phyloP scores from a whole-genome alignment of 1,139 yeast species.

The Lipomyces yarrowii region DNA sequence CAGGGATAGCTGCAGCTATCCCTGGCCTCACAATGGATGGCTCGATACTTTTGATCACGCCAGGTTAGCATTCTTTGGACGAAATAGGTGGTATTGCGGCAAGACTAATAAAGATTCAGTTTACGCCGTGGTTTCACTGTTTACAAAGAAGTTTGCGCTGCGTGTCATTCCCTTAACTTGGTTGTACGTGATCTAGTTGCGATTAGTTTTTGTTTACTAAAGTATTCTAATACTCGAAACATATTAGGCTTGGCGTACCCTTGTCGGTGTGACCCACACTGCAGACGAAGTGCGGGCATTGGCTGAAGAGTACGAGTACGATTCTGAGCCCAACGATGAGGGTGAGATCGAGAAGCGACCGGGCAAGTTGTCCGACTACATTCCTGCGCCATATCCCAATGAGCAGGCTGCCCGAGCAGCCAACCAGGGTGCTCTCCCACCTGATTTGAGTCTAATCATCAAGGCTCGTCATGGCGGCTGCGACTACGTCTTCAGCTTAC shows the following conservation, averaged over 20 bases:
- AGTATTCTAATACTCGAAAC: neutral
- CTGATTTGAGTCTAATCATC: constrained; percentile 94
- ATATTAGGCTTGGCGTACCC: constrained; percentile 83
- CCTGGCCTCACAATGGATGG: constrained; percentile 92
- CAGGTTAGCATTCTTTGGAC: constrained; percentile 12
- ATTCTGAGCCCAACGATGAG: constrained; percentile 99
- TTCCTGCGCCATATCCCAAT: constrained; percentile 94
- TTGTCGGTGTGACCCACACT: constrained; percentile 96
- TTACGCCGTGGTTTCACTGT: constrained; percentile 99
- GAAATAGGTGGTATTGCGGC: neutral
- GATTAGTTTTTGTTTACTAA: neutral
- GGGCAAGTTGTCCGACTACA: constrained; percentile 94
- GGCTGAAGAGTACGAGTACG: constrained; percentile 97
- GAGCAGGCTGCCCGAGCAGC: constrained; percentile 99
- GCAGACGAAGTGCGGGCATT: constrained; percentile 86
- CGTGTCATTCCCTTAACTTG: constrained; percentile 96
- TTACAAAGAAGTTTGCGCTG: constrained; percentile 97
- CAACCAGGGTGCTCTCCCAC: constrained; percentile 98
- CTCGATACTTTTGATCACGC: constrained; percentile 93
- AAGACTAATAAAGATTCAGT: constrained; percentile 16
- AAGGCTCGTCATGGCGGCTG: constrained; percentile 99
- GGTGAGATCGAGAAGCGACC: constrained; percentile 98
- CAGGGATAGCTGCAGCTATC: too few species aligned
- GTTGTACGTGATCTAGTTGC: constrained; percentile 44
- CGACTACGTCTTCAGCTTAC: constrained; percentile 90